Percentiles rank a stretch among this genome's conserved stretches.
phyloP scores from a whole-genome alignment of 1,139 yeast species.

The Kurtzmaniella quercitrusa region DNA sequence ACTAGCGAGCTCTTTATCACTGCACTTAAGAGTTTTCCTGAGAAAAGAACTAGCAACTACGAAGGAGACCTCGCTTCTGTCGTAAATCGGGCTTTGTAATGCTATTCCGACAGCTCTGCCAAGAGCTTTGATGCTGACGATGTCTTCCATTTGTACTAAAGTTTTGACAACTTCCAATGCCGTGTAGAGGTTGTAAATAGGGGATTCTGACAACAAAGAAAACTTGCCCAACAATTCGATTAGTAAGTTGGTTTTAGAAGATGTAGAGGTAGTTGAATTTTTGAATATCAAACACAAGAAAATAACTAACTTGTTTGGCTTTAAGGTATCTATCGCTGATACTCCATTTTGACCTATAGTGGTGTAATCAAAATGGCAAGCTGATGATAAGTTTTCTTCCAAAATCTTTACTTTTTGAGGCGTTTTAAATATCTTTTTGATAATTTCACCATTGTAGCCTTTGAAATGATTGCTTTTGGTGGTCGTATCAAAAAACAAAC shows the following conservation, averaged over 20 bases:
- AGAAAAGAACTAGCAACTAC: conserved; percentile 23
- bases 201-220: background rate
- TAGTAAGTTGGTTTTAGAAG: background rate
- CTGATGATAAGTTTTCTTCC: too few relatives aligned
- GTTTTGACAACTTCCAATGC: background rate
- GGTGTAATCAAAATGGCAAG: too few relatives aligned
- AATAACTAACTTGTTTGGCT: too few relatives aligned
- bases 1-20: conserved; percentile 17
- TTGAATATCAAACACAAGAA: too few relatives aligned
- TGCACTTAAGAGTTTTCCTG: conserved; percentile 5
- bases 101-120: background rate
- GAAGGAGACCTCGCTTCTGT: conserved; percentile 33
- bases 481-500: background rate
- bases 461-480: background rate
- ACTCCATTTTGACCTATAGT: too few relatives aligned
- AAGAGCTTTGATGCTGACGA: background rate
- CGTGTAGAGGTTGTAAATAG: background rate
- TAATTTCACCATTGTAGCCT: too few relatives aligned
- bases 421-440: too few relatives aligned
- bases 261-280: too few relatives aligned
- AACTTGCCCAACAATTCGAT: background rate
- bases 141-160: background rate
- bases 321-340: too few relatives aligned
- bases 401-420: too few relatives aligned
- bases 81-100: conserved; percentile 10